These are phyloP conservation scores for Lactarius vividus DNA, from an alignment of 768 basidiomycete species.

Conservation along the genomic window DNA sequence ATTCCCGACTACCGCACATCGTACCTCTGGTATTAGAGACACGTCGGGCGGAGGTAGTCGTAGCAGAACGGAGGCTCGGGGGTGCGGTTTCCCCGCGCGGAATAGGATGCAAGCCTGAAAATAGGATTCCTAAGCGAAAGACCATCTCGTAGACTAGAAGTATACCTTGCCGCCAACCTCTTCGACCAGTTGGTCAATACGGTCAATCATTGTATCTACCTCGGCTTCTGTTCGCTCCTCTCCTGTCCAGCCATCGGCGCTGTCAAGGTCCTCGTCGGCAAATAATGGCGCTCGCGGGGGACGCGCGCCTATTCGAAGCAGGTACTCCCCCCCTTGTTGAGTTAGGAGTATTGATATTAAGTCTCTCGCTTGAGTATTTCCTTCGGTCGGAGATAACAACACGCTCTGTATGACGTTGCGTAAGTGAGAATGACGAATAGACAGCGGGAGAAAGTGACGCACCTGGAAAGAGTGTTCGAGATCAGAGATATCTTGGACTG, in stretches of 20 bases:
- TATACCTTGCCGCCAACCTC: conserved; percentile 79
- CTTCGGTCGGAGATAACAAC: conserved; percentile 45
- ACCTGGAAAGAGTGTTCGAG: conserved; percentile 58
- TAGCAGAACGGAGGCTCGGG: conserved; percentile 59
- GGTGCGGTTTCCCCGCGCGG: conserved; percentile 44
- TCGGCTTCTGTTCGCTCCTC: conserved; percentile 49
- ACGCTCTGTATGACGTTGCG: background rate
- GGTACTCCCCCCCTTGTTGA: conserved; percentile 66
- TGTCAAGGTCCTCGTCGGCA: conserved; percentile 45
- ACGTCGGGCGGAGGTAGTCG: conserved; percentile 76
- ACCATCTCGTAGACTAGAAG: background rate
- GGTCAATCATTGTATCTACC: conserved; percentile 44
- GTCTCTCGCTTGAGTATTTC: conserved; percentile 59
- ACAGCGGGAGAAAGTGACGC: conserved; percentile 20
- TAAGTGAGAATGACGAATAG: background rate
- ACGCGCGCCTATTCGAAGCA: conserved; percentile 68
- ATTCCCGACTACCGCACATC: conserved; percentile 95
- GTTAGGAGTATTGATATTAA: conserved; percentile 65
- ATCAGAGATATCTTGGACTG: conserved; percentile 35
- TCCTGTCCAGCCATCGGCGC: conserved; percentile 56
- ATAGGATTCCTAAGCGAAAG: conserved; percentile 1
- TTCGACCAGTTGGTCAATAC: conserved; percentile 53
- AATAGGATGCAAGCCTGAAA: conserved; percentile 57
- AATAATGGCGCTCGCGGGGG: conserved; percentile 60
- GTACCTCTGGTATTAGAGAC: conserved; percentile 82